Percentiles rank a stretch among this genome's conserved stretches.
These are phyloP conservation scores for Agrocybe chaxingu DNA, from an alignment of 768 basidiomycete species.

Conservation along the genomic window DNA sequence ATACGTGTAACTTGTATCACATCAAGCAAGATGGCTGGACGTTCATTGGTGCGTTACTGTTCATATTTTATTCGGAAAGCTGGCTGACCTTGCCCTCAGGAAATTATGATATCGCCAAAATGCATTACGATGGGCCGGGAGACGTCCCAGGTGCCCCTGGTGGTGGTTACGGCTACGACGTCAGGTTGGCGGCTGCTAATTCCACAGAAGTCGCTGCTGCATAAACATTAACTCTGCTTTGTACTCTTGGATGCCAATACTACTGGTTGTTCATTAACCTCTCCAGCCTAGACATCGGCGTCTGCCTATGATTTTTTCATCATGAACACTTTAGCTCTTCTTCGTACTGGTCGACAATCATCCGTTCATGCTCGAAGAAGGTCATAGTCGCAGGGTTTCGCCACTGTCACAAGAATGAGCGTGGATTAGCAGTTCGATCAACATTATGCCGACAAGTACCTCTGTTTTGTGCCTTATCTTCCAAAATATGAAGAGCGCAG, in stretches of 20 bases:
- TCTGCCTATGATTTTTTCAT: not conserved
- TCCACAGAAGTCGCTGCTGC: slow-evolving; percentile 31
- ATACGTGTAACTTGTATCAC: slow-evolving; percentile 94
- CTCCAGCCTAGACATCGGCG: not conserved
- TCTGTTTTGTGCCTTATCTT: slow-evolving; percentile 39
- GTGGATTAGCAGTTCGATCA: not conserved
- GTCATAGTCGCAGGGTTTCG: slow-evolving; percentile 32
- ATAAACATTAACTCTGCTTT: slow-evolving; percentile 11
- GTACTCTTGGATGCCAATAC: slow-evolving; percentile 16
- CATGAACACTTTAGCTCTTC: slow-evolving; percentile 12
- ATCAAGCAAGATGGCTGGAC: slow-evolving; percentile 95
- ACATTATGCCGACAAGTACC: slow-evolving; percentile 21
- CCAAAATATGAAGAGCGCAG: slow-evolving; percentile 42
- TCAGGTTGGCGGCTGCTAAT: slow-evolving; percentile 61
- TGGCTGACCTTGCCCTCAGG: slow-evolving; percentile 41
- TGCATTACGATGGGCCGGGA: slow-evolving; percentile 90
- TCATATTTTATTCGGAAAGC: not conserved
- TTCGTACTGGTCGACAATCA: slow-evolving; percentile 42
- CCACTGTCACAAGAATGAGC: slow-evolving; percentile 27
- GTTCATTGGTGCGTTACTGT: slow-evolving; percentile 75
- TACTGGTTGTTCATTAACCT: slow-evolving; percentile 1
- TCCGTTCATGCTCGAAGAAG: slow-evolving; percentile 45
- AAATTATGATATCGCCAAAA: slow-evolving; percentile 86
- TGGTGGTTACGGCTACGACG: slow-evolving; percentile 79
- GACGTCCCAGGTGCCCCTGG: slow-evolving; percentile 58